Conservation (phyloP, 2,329 filamentous ascomycete species). For the Arthrobotrys entomopaga region DNA sequence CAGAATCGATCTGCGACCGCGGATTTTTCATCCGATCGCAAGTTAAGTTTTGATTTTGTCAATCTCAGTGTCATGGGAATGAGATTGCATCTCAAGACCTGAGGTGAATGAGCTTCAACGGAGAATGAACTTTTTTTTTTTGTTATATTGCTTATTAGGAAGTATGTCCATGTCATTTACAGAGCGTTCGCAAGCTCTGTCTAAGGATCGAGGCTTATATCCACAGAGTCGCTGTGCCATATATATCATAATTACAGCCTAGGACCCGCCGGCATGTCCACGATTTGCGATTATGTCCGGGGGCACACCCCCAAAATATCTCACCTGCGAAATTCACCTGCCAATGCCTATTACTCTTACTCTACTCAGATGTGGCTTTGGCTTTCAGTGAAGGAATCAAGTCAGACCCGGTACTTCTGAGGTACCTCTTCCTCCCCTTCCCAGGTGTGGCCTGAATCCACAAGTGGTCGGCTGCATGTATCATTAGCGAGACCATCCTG, state of each 20-base stretch:
- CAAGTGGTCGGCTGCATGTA: slow-evolving; percentile 54
- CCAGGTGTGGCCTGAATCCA: slow-evolving; percentile 35
- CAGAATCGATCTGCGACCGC: slow-evolving; percentile 26
- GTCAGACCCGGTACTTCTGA: slow-evolving; percentile 45
- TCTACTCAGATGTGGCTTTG: slow-evolving; percentile 12
- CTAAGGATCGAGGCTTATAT: slow-evolving; percentile 48
- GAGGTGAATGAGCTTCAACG: slow-evolving; percentile 2
- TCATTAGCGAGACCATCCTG: slow-evolving; percentile 54
- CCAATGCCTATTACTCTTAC: slow-evolving; percentile 34
- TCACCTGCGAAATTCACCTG: slow-evolving; percentile 54
- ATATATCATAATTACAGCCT: not conserved
- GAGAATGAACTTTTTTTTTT: slow-evolving; percentile 3
- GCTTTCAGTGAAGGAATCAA: slow-evolving; percentile 46
- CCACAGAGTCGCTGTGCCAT: slow-evolving; percentile 37
- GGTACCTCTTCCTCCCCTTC: slow-evolving; percentile 32
- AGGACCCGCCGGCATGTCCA: not conserved
- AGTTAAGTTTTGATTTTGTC: too few species aligned
- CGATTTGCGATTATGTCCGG: slow-evolving; percentile 45
- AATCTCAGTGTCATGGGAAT: slow-evolving; percentile 39
- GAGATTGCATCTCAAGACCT: slow-evolving; percentile 17
- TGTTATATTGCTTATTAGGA: slow-evolving; percentile 27
- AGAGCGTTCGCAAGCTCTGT: slow-evolving; percentile 26
- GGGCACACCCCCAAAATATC: slow-evolving; percentile 32
- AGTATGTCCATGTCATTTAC: slow-evolving; percentile 10
- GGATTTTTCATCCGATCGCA: slow-evolving; percentile 10